Conservation (phyloP, 2,329 filamentous ascomycete genomes). For the Sporothrix pseudoabietina region DNA sequence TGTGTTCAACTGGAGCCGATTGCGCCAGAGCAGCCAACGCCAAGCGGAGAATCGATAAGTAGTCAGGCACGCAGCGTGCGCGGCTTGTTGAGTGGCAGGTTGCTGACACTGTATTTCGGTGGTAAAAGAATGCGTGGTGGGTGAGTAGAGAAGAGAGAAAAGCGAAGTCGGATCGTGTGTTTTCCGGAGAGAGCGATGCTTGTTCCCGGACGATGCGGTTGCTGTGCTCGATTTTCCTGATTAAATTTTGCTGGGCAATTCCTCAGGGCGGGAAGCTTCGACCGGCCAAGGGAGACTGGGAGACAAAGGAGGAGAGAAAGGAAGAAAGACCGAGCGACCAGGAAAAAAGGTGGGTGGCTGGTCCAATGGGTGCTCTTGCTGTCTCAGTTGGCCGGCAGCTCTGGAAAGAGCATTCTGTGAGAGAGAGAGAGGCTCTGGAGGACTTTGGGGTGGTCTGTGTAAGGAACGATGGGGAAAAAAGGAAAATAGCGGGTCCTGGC, state of each 20-base stretch:
- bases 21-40: background rate
- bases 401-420: background rate
- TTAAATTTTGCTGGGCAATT: slow-evolving; percentile 8
- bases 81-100: background rate
- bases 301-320: background rate
- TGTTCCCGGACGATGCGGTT: slow-evolving; percentile 18
- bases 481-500: slow-evolving; percentile 12
- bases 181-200: background rate
- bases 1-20: background rate
- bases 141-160: background rate
- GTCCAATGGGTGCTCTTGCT: slow-evolving; percentile 13
- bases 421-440: background rate
- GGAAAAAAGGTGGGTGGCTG: slow-evolving; percentile 27
- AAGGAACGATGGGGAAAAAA: background rate
- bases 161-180: background rate
- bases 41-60: background rate
- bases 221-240: slow-evolving; percentile 9
- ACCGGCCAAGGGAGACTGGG: background rate
- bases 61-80: background rate
- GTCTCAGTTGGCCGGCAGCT: background rate
- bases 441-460: slow-evolving; percentile 19
- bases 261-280: slow-evolving; percentile 15
- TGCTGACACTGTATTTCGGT: too few species aligned
- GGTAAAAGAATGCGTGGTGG: too few species aligned
- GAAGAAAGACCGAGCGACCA: background rate